Conservation (phyloP, 192 early-diverging fungal genomes). For the Podila minutissima region DNA sequence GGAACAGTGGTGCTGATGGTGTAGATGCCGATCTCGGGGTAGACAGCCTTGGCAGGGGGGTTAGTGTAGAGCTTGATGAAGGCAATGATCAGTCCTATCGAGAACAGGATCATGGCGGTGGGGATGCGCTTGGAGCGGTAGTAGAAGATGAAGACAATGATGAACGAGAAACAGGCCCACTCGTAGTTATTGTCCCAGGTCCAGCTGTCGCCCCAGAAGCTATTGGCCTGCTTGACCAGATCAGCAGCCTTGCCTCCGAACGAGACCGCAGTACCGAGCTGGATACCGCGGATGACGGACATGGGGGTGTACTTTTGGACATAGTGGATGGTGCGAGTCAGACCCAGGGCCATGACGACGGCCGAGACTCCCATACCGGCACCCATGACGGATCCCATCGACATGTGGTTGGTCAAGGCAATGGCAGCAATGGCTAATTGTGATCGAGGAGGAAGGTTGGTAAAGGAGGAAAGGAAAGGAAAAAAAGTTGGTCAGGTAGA, state of each 20-base stretch:
- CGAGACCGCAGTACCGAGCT: conserved; percentile 79
- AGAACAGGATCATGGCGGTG: conserved; percentile 77
- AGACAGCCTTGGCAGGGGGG: conserved; percentile 48
- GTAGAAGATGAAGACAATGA: conserved; percentile 77
- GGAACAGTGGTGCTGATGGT: conserved; percentile 65
- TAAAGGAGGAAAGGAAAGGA: not conserved
- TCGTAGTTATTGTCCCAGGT: conserved; percentile 79
- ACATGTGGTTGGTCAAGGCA: conserved; percentile 76
- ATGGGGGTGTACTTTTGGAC: conserved; percentile 76
- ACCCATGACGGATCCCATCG: conserved; percentile 74
- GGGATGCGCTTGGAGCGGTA: conserved; percentile 66
- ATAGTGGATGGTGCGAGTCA: conserved; percentile 75
- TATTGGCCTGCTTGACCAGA: conserved; percentile 59
- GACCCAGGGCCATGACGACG: conserved; percentile 70
- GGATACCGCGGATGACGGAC: conserved; percentile 79
- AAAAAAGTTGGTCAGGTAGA: not conserved
- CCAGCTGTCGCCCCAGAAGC: conserved; percentile 66
- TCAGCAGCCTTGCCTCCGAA: conserved; percentile 75
- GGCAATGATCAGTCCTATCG: conserved; percentile 75
- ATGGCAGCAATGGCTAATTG: conserved; percentile 79
- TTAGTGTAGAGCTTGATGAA: conserved; percentile 60
- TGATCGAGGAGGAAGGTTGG: not conserved
- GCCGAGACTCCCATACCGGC: conserved; percentile 76
- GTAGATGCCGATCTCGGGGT: conserved; percentile 64
- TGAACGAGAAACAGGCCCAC: conserved; percentile 73